These are phyloP conservation scores for Sugiyamaella mastotermitis DNA, from an alignment of 805 yeast species.

Conservation along the genomic window DNA sequence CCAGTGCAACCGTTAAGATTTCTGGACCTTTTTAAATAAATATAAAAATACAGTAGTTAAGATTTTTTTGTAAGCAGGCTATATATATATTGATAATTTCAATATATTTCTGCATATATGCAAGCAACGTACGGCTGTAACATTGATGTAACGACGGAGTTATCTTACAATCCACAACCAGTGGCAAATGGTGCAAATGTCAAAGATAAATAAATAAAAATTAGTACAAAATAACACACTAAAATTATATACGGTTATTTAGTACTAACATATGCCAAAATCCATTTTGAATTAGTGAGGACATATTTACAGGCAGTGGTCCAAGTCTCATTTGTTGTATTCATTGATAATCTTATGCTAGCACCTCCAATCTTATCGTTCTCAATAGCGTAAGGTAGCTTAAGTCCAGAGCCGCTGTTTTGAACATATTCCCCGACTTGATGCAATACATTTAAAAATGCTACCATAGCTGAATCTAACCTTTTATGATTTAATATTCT, in stretches of 20 bases:
- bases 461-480: conserved; percentile 76
- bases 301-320: conserved; percentile 81
- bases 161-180: too few relatives aligned
- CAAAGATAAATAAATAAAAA: too few relatives aligned
- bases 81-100: too few relatives aligned
- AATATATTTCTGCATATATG: too few relatives aligned
- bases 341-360: conserved; percentile 62
- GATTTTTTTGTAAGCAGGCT: too few relatives aligned
- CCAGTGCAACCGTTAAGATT: too few relatives aligned
- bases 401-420: conserved; percentile 35
- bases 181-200: too few relatives aligned
- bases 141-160: too few relatives aligned
- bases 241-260: conserved; percentile 4
- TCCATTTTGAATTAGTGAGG: conserved; percentile 77
- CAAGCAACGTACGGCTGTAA: too few relatives aligned
- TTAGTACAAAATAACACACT: too few relatives aligned
- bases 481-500: conserved; percentile 66
- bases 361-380: conserved; percentile 72
- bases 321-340: conserved; percentile 71
- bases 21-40: too few relatives aligned
- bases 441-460: conserved; percentile 56
- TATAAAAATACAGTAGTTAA: too few relatives aligned
- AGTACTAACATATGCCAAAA: conserved; percentile 61
- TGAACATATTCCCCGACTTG: conserved; percentile 43
- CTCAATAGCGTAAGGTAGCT: conserved; percentile 68